These are phyloP conservation scores for Phaffia australis DNA, from an alignment of 768 basidiomycete genomes.

Conservation along the genomic window DNA sequence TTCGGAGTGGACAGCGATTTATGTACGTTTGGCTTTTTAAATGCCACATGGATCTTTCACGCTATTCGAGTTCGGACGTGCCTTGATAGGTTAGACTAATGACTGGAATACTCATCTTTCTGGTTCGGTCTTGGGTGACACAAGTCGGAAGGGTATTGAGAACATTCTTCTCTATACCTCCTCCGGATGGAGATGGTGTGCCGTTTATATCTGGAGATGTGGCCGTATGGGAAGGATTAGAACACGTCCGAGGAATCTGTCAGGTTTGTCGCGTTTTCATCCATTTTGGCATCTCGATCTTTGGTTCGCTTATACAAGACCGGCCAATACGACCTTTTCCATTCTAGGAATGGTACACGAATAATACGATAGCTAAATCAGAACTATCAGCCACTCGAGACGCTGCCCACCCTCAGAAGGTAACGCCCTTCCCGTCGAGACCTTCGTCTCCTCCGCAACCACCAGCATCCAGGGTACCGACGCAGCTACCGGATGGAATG, in stretches of 20 bases:
- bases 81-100: conserved; percentile 4
- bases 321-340: too few relatives aligned
- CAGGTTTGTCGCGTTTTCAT: conserved; percentile 14
- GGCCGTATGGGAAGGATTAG: conserved; percentile 79
- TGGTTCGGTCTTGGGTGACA: background rate
- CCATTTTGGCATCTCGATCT: background rate
- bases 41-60: background rate
- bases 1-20: conserved; percentile 62
- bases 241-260: conserved; percentile 38
- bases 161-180: conserved; percentile 58
- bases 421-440: conserved; percentile 19
- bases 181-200: conserved; percentile 44
- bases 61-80: background rate
- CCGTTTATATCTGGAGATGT: conserved; percentile 64
- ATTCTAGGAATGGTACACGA: background rate
- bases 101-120: conserved; percentile 1
- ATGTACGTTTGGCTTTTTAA: conserved; percentile 36
- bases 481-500: background rate
- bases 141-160: conserved; percentile 58
- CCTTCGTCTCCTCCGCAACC: conserved; percentile 37
- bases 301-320: too few relatives aligned
- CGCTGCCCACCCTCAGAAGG: conserved; percentile 6
- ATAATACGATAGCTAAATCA: conserved; percentile 24
- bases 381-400: background rate
- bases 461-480: background rate